phyloP scores from a whole-genome alignment of 73 alveolate genomes.

The Paramecium octaurelia region DNA sequence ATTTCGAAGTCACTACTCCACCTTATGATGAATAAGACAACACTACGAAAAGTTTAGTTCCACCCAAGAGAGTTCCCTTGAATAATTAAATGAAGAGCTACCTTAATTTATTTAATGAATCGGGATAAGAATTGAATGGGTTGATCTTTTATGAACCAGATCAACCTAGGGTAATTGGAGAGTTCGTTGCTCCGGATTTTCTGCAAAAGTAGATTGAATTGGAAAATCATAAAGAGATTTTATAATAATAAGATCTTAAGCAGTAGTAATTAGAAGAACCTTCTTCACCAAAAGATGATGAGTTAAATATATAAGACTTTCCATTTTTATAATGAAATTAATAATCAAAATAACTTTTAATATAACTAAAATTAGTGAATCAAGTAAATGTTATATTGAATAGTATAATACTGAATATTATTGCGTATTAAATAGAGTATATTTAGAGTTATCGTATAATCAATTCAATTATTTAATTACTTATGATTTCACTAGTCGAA shows the following conservation, averaged over 20 bases:
- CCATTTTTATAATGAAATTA: constrained; percentile 1
- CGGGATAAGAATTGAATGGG: constrained; percentile 41
- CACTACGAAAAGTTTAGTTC: not conserved
- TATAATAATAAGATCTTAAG: not conserved
- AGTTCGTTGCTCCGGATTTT: not conserved
- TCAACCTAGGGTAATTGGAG: constrained; percentile 9
- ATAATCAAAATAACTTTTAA: not conserved
- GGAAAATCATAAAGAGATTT: not conserved
- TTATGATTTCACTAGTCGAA: not conserved
- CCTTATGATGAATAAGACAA: constrained; percentile 19
- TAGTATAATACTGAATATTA: not conserved
- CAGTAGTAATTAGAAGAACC: not conserved
- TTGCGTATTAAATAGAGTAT: not conserved
- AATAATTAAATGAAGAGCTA: constrained; percentile 37
- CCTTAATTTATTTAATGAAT: constrained; percentile 6
- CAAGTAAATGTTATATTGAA: not conserved
- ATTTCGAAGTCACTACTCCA: constrained; percentile 42
- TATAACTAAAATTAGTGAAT: constrained; percentile 2
- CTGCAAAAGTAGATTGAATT: not conserved
- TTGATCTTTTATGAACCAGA: constrained; percentile 33
- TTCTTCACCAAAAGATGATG: constrained; percentile 5
- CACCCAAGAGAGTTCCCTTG: not conserved
- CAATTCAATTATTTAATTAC: not conserved
- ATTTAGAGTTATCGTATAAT: not conserved
- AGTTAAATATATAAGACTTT: not conserved